phyloP scores from a whole-genome alignment of 2,329 filamentous ascomycete species.

The Cordyceps tenuipes region DNA sequence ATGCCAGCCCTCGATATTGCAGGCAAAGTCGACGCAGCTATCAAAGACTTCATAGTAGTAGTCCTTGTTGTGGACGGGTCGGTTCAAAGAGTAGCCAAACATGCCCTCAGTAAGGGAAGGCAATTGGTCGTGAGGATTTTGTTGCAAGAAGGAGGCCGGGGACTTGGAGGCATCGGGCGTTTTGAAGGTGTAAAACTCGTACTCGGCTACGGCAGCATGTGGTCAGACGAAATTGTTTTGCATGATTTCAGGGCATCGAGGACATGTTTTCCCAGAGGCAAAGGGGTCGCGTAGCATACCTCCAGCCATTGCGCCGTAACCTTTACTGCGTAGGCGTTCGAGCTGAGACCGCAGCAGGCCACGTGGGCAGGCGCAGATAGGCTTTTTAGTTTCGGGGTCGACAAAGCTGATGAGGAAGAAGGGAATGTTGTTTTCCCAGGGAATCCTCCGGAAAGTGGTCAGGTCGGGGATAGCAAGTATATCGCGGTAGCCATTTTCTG shows the following conservation, averaged over 20 bases:
- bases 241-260: not conserved
- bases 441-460: constrained; percentile 62
- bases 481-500: constrained; percentile 71
- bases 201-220: constrained; percentile 58
- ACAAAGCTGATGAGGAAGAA: constrained; percentile 70
- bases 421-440: constrained; percentile 69
- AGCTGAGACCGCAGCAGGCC: constrained; percentile 63
- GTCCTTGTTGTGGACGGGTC: constrained; percentile 81
- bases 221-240: not conserved
- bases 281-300: constrained; percentile 44
- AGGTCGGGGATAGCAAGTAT: constrained; percentile 67
- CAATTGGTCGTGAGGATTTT: constrained; percentile 65
- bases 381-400: constrained; percentile 66
- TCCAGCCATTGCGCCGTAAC: constrained; percentile 82
- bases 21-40: constrained; percentile 66
- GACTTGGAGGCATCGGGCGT: constrained; percentile 55
- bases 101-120: constrained; percentile 83
- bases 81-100: constrained; percentile 88
- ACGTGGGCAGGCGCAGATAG: constrained; percentile 70
- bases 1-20: constrained; percentile 88
- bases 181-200: constrained; percentile 90
- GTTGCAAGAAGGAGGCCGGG: constrained; percentile 63
- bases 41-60: constrained; percentile 88
- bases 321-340: constrained; percentile 56
- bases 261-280: not conserved